Base-by-base conservation (phyloP, 352 stramenopile species). In the Globisporangium barbulae region DNA sequence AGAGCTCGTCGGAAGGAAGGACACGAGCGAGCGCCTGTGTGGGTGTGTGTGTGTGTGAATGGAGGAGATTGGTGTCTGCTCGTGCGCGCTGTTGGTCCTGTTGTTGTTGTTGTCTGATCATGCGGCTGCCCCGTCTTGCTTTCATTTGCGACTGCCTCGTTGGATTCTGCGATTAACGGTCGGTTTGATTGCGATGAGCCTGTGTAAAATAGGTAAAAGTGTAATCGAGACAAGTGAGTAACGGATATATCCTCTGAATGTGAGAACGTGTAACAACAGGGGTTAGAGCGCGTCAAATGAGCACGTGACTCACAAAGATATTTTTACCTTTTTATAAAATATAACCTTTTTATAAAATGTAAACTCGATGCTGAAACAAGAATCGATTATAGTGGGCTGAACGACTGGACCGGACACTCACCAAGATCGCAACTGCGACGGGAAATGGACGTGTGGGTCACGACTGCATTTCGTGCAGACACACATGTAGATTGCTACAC, bases 391-490 rank as follows among this genome's bases (percentile, higher is more conserved):
- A 28, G 25, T 1, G 17, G 7, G 7, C 4, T 31, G n/a, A 31
- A 30, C 45, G 45, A 52, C 45, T 52, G 45, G 45, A 52, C 33
- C 33, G 25, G 53, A 59, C 53, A 59, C 31, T 59, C 53, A 31
- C 33, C 45, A 59, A 21, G 33, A n/a, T 59, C n/a, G 53, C 53
- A 59, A 59, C 53, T 59, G 53, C 53, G 53, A 59, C 21, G 39
- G 42, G 19, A 48, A 48, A 15, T 41, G 35, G 35, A 41, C 35
- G 53, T 25, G 53, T 25, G 53, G 53, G 44, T 50, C 44, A 50
- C 44, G 44, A 19, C 28, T 8, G n/a, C 7, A 31, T 5, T 30
- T 52, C n/a, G 35, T 28, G 37, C 45, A 8, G 41, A 35, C 53
- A 30, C 33, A n/a, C 5, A 3, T 25, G 28, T 0, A 5, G 3